Evolutionary conservation across 2,329 filamentous ascomycete genomes (phyloP).

Genomic region (Trichoderma breve): DNA sequence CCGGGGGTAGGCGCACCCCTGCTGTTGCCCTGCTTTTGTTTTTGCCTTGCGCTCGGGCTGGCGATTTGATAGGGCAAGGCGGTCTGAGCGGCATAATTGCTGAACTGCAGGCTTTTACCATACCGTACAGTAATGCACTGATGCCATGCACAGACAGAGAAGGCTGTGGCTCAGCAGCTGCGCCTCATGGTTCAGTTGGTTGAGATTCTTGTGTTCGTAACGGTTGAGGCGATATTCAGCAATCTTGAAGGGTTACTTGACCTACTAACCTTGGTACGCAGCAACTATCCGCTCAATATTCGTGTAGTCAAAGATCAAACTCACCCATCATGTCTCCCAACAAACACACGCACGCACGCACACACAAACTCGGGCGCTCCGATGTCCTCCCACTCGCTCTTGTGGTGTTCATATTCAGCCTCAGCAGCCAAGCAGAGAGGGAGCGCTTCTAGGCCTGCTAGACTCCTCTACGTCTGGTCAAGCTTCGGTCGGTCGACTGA

Average conservation of each 20-base stretch:
- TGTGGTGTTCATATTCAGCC: neutral
- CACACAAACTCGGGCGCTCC: neutral
- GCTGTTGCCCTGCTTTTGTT: neutral
- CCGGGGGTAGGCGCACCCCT: slow-evolving; percentile 13
- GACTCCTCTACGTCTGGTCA: neutral
- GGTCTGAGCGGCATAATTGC: slow-evolving; percentile 2
- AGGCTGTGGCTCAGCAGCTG: slow-evolving; percentile 13
- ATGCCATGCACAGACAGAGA: neutral
- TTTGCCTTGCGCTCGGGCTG: neutral
- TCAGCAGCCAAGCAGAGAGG: neutral
- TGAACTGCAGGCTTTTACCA: neutral
- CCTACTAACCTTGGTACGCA: too few relatives aligned
- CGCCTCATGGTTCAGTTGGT: neutral
- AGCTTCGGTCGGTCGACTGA: neutral
- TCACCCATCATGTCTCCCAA: neutral
- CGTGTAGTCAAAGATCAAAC: neutral
- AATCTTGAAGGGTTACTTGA: too few relatives aligned
- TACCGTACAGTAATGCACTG: neutral
- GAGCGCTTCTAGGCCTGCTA: neutral
- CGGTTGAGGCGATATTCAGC: too few relatives aligned
- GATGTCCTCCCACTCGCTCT: neutral
- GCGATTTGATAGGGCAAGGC: slow-evolving; percentile 8
- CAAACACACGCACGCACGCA: neutral
- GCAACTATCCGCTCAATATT: neutral
- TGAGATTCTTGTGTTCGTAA: neutral